phyloP scores from a whole-genome alignment of 2,329 filamentous ascomycete species.

The Epichloe scottii region DNA sequence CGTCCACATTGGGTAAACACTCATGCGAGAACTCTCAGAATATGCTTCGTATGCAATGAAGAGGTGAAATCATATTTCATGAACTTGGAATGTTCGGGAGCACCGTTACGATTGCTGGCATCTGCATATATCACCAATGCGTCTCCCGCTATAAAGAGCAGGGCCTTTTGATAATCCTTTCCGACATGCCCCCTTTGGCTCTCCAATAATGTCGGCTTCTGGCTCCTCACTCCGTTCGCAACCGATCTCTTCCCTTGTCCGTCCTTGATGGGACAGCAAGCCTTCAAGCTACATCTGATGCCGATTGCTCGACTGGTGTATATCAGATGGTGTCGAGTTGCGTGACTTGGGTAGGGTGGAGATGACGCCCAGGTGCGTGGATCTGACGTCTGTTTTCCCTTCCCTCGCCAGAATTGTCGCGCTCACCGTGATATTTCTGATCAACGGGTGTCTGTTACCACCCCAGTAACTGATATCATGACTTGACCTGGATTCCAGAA shows the following conservation, averaged over 20 bases:
- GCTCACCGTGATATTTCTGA: neutral
- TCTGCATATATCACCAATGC: conserved; percentile 2
- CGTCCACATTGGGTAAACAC: too few species aligned
- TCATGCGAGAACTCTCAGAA: too few species aligned
- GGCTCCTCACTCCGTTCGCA: neutral
- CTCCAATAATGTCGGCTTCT: neutral
- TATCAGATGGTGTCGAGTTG: too few species aligned
- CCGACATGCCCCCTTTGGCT: neutral
- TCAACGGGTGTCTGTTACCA: neutral
- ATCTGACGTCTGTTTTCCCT: neutral
- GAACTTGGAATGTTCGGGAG: neutral
- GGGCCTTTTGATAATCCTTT: neutral
- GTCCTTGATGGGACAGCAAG: neutral
- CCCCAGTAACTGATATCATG: neutral
- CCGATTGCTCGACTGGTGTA: neutral
- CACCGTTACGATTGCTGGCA: neutral
- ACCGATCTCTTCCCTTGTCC: neutral
- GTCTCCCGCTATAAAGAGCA: neutral
- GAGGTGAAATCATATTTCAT: neutral
- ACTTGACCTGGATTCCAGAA: neutral
- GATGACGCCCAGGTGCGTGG: too few species aligned
- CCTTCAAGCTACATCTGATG: neutral
- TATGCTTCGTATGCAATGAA: neutral
- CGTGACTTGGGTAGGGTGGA: too few species aligned
- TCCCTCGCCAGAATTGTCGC: neutral